phyloP scores from a whole-genome alignment of 2,329 filamentous ascomycete species.

The Aspergillus melleus region DNA sequence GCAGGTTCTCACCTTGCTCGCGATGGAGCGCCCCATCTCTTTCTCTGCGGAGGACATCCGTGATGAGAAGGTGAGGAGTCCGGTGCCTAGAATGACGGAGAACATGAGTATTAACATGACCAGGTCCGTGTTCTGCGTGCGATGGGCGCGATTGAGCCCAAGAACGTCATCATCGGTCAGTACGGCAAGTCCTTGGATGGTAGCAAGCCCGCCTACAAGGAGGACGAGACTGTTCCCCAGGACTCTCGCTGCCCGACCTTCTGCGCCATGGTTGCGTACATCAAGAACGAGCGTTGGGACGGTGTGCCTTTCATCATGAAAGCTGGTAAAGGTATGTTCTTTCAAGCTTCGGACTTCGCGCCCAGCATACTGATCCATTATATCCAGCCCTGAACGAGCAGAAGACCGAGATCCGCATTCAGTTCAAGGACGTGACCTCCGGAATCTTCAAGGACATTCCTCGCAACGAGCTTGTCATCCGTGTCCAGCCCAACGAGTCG shows the following conservation, averaged over 20 bases:
- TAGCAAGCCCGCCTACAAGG: constrained; percentile 95
- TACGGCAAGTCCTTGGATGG: constrained; percentile 96
- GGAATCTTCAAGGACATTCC: constrained; percentile 99
- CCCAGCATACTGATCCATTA: constrained; percentile 18
- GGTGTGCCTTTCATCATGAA: constrained; percentile 99
- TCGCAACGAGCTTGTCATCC: constrained; percentile 97
- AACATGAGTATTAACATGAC: constrained; percentile 3
- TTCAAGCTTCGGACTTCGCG: background rate
- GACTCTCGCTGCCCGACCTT: constrained; percentile 97
- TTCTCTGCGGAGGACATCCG: constrained; percentile 98
- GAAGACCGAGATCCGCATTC: constrained; percentile 98
- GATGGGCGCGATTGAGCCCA: constrained; percentile 93
- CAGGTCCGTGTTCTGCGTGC: constrained; percentile 84
- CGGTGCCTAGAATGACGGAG: background rate
- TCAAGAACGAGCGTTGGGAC: constrained; percentile 99
- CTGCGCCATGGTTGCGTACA: constrained; percentile 94
- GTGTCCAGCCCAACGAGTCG: constrained; percentile 98
- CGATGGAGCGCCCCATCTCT: constrained; percentile 97
- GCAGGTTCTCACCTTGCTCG: constrained; percentile 90
- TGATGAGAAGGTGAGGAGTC: constrained; percentile 72
- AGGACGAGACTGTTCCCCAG: constrained; percentile 97
- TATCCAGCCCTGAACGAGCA: constrained; percentile 85
- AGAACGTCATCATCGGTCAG: constrained; percentile 99
- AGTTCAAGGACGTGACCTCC: constrained; percentile 99
- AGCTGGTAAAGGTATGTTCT: constrained; percentile 73